These are phyloP conservation scores for Celoporthe dispersa DNA, from an alignment of 2,329 filamentous ascomycete species.

Conservation along the genomic window DNA sequence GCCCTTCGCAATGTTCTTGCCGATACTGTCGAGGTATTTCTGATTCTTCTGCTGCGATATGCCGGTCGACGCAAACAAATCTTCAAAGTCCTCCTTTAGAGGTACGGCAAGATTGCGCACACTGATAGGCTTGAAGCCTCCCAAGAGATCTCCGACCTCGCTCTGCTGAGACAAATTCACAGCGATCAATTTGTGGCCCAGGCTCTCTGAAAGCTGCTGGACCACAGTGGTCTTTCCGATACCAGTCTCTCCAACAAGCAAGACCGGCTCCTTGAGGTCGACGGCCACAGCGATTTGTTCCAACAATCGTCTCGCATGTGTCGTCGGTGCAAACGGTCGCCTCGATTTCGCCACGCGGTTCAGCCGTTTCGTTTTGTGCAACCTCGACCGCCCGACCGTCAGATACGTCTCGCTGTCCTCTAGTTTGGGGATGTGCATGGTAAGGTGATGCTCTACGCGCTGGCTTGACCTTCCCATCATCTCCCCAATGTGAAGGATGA, in stretches of 20 bases:
- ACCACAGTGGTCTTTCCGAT: conserved; percentile 97
- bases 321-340: conserved; percentile 84
- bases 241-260: conserved; percentile 98
- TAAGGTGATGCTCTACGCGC: conserved; percentile 76
- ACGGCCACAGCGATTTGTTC: conserved; percentile 88
- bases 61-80: conserved; percentile 80
- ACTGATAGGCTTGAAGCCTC: conserved; percentile 96
- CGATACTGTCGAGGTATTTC: conserved; percentile 80
- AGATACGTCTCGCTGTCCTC: conserved; percentile 64
- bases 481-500: conserved; percentile 77
- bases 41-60: conserved; percentile 89
- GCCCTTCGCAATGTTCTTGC: conserved; percentile 77
- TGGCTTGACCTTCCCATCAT: conserved; percentile 87
- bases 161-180: conserved; percentile 98
- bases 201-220: conserved; percentile 83
- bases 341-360: conserved; percentile 56
- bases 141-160: conserved; percentile 92
- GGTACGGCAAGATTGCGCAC: conserved; percentile 85
- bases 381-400: conserved; percentile 67
- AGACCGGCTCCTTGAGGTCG: conserved; percentile 80
- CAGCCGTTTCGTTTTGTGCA: conserved; percentile 62
- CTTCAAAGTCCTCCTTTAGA: conserved; percentile 90
- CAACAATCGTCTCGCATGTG: conserved; percentile 79
- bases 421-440: conserved; percentile 72
- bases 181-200: conserved; percentile 85